Evolutionary conservation across 225 moss, liverwort and hornwort species (phyloP), one percentile per base, ranked within the genome.

Genomic region (Ulota crispa): DNA sequence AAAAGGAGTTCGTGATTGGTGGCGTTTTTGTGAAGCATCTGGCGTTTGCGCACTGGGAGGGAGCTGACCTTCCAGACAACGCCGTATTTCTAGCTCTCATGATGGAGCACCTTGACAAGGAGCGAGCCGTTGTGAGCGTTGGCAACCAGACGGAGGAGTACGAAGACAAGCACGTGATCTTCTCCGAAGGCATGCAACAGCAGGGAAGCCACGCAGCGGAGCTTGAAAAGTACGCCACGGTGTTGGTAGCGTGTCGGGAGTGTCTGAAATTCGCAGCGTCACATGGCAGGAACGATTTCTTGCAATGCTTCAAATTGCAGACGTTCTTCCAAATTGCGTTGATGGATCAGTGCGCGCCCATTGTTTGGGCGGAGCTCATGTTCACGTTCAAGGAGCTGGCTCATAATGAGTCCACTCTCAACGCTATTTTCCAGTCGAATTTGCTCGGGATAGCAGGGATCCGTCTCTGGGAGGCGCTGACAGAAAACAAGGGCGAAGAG

Each of bases 21-120:
- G 98, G 92, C 56, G 85, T 95, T 30, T 98, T 82, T 84, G 90
- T 98, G 32, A 94, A 90, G 66, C 86, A 89, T 55, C 89, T 98
- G 72, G 95, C 94, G 11, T 85, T 82, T 77, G 93, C 90, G 77
- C 90, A 84, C 59, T 98, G 94, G 98, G 94, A 95, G 47, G 91
- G 80, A 68, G 88, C 88, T 31, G 94, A 88, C 62, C 87, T 98
- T 56, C 95, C 98, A 68, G 78, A 91, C 7, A 88, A 88, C 24
- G 76, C 85, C 30, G 66, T 41, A 9, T 95, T 94, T 90, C 75
- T 98, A 47, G 86, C 87, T 31, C 88, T 84, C 41, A 85, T 95
- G 78, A 82, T 93, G 85, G 90, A 91, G n/a, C 89, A 95, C 69
- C 83, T 98, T 82, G 88, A 89, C 70, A 81, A 73, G 53, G 87